Conservation (phyloP, 108 stramenopile genomes). For the Licmophora abbreviata region DNA sequence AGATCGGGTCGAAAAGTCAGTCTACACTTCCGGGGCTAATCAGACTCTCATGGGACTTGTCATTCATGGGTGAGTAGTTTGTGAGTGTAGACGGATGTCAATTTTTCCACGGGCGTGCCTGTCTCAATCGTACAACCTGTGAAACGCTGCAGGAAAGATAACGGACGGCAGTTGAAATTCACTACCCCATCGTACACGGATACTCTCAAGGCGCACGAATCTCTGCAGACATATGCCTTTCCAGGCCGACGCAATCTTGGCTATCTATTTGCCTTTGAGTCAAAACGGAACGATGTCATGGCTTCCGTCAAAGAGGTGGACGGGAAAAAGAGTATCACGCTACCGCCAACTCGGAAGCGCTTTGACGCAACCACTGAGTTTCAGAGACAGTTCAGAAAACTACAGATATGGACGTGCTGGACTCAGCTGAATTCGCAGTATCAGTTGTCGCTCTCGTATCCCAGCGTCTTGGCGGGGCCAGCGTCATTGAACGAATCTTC, state of each 20-base stretch:
- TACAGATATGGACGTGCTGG: slow-evolving; percentile 47
- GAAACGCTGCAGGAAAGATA: slow-evolving; percentile 44
- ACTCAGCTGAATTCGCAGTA: slow-evolving; percentile 56
- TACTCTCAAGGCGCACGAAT: slow-evolving; percentile 59
- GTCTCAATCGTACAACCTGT: not conserved
- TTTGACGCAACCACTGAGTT: slow-evolving; percentile 67
- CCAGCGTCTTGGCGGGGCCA: slow-evolving; percentile 84
- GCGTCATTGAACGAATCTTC: slow-evolving; percentile 42
- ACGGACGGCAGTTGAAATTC: slow-evolving; percentile 58
- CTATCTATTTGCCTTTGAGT: slow-evolving; percentile 88
- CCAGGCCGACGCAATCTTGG: slow-evolving; percentile 80
- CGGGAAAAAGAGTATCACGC: slow-evolving; percentile 28
- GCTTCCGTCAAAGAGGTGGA: slow-evolving; percentile 17
- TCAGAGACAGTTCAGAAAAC: slow-evolving; percentile 21
- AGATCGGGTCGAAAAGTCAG: slow-evolving; percentile 73
- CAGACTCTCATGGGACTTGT: slow-evolving; percentile 29
- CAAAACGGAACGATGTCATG: slow-evolving; percentile 65
- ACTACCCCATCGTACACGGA: slow-evolving; percentile 66
- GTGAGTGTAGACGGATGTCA: no score
- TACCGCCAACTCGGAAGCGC: slow-evolving; percentile 46
- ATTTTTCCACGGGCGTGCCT: not conserved
- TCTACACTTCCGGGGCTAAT: slow-evolving; percentile 14
- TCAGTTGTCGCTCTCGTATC: slow-evolving; percentile 81
- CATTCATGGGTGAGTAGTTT: slow-evolving; percentile 9
- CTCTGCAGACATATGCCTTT: slow-evolving; percentile 81